A percentile compares a stretch with the other conserved stretches of the same genome.
Conservation (phyloP, 768 basidiomycete species). For the Nidularia pulvinata region DNA sequence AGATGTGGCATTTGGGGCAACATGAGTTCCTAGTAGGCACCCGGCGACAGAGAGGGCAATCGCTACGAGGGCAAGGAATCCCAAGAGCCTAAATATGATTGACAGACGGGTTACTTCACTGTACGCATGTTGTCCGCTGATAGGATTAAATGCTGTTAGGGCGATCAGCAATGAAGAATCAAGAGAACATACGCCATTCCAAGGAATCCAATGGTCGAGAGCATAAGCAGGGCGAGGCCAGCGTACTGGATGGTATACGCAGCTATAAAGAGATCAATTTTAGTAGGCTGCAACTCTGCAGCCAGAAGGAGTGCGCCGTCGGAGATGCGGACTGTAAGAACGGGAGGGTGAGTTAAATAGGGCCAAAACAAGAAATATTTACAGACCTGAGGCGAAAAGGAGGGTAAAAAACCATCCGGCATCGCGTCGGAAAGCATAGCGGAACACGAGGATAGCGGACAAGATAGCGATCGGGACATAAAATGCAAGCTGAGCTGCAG, state of each 20-base stretch:
- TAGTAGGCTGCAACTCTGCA: constrained; percentile 39
- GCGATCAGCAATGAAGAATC: neutral
- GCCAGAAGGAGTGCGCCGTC: constrained; percentile 59
- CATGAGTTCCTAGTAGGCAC: constrained; percentile 38
- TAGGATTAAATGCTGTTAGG: constrained; percentile 2
- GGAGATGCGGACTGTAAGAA: constrained; percentile 51
- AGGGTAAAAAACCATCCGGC: constrained; percentile 72
- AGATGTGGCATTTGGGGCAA: constrained; percentile 24
- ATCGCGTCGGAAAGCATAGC: constrained; percentile 57
- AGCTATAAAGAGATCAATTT: constrained; percentile 46
- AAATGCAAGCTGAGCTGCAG: constrained; percentile 57
- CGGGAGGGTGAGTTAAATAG: neutral
- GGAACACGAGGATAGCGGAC: constrained; percentile 41
- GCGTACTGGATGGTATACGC: constrained; percentile 50
- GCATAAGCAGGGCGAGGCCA: constrained; percentile 35
- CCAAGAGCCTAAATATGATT: constrained; percentile 31
- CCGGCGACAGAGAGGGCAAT: constrained; percentile 44
- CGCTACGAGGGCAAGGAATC: constrained; percentile 32
- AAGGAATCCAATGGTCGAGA: constrained; percentile 45
- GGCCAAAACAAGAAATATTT: neutral
- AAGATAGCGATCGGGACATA: constrained; percentile 56
- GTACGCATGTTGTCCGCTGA: constrained; percentile 49
- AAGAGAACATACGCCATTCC: constrained; percentile 42
- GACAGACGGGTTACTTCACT: constrained; percentile 46
- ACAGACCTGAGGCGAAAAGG: constrained; percentile 57